Evolutionary conservation across 1,284 basidiomycete species (phyloP).

Genomic region (Heterobasidion occidentale): DNA sequence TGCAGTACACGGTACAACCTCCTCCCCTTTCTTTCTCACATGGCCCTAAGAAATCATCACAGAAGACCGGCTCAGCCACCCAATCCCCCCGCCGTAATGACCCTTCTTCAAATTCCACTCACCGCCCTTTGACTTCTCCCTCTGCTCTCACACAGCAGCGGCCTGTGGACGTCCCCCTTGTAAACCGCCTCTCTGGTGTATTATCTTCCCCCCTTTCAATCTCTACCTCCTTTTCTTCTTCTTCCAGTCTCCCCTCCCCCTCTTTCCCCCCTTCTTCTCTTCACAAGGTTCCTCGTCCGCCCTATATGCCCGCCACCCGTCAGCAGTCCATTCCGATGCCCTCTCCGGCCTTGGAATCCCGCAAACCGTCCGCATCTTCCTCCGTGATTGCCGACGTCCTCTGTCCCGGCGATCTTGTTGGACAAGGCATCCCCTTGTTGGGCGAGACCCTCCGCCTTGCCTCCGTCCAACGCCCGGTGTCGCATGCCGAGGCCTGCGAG

Average conservation of each 20-base stretch:
- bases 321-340: constrained; percentile 17
- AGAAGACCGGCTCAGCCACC: constrained; percentile 8
- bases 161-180: constrained; percentile 19
- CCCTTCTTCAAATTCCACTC: constrained; percentile 16
- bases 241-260: constrained; percentile 14
- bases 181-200: constrained; percentile 4
- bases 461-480: constrained; percentile 18
- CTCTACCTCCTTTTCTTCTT: constrained; percentile 14
- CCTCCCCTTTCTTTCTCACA: constrained; percentile 38
- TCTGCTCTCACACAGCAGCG: constrained; percentile 16
- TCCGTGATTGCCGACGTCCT: constrained; percentile 58
- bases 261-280: constrained; percentile 13
- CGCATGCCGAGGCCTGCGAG: constrained; percentile 20
- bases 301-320: constrained; percentile 2
- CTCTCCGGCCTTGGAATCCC: constrained; percentile 16
- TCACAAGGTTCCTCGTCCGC: constrained; percentile 8
- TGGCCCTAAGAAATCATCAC: constrained; percentile 17
- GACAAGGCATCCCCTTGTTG: constrained; percentile 53
- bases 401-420: constrained; percentile 60
- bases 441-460: constrained; percentile 56
- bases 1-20: constrained; percentile 57
- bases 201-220: constrained; percentile 19
- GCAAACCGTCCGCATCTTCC: constrained; percentile 29
- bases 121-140: constrained; percentile 18
- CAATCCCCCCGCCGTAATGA: constrained; percentile 19